These are phyloP conservation scores for apple (Malus domestica) DNA, from an alignment of 306 rosid genomes.

Conservation along the genomic window ASM211411v1 NC_041790.1:13202001-13202500, in stretches of 20 bases:
- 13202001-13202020: not conserved
- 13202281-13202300: constrained; percentile 17
- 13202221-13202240: no score
- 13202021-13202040: not conserved
- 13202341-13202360: constrained; percentile 58
- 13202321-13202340: constrained; percentile 26
- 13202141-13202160: not conserved
- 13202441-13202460: constrained; percentile 63
- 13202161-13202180: not conserved
- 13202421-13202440: constrained; percentile 41
- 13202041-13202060: not conserved
- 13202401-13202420: constrained; percentile 45
- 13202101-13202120: not conserved
- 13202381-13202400: constrained; percentile 38
- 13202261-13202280: not conserved
- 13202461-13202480: constrained; percentile 41
- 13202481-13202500: constrained; percentile 54
- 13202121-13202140: not conserved
- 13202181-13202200: not conserved
- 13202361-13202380: constrained; percentile 23
- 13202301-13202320: constrained; percentile 5
- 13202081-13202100: not conserved
- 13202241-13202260: not conserved
- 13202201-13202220: not conserved
- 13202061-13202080: not conserved